Evolutionary conservation across 192 early-diverging fungal species (phyloP).

Genomic region (Mortierella hygrophila): DNA sequence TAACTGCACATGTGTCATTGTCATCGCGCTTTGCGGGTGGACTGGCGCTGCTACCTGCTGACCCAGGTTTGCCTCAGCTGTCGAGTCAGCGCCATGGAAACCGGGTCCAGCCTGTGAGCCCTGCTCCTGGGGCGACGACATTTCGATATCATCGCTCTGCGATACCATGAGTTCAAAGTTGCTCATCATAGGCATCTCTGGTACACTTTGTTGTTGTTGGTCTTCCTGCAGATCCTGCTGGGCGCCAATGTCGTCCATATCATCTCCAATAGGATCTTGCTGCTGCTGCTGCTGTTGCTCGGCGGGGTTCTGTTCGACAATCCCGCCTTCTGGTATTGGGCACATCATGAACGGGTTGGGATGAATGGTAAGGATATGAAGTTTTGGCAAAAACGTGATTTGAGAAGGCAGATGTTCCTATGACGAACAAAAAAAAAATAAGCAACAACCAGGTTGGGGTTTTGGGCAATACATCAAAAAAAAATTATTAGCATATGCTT

Average conservation of each 20-base stretch:
- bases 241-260: not conserved
- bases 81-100: not conserved
- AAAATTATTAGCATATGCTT: not conserved
- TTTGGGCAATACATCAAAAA: too few relatives aligned
- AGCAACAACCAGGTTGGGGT: not conserved
- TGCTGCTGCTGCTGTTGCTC: not conserved
- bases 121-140: not conserved
- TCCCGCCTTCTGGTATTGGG: not conserved
- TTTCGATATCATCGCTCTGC: conserved; percentile 2
- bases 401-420: conserved; percentile 55
- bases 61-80: not conserved
- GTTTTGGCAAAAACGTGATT: conserved; percentile 53
- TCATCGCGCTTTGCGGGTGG: not conserved
- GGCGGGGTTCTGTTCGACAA: not conserved
- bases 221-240: not conserved
- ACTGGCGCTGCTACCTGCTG: not conserved
- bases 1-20: not conserved
- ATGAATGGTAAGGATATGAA: conserved; percentile 55
- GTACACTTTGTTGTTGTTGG: not conserved
- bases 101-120: not conserved
- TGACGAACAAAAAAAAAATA: not conserved
- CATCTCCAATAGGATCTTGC: not conserved
- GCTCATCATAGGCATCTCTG: not conserved
- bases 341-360: conserved; percentile 54
- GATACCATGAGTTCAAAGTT: not conserved